phyloP scores from a whole-genome alignment of 495 filamentous ascomycete species.

The Rhizodiscina lignyota region DNA sequence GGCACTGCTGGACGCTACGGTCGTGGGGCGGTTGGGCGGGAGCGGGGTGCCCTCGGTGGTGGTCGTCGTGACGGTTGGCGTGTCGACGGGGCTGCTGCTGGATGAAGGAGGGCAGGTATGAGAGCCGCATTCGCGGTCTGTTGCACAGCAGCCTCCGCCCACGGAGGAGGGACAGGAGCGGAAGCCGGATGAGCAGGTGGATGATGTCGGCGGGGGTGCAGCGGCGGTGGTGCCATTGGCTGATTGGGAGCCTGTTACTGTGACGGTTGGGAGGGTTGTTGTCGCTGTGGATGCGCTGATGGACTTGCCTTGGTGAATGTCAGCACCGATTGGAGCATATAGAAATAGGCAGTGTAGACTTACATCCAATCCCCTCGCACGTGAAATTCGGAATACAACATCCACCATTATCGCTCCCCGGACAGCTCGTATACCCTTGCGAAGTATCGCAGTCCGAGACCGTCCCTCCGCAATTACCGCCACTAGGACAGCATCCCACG shows the following conservation, averaged over 20 bases:
- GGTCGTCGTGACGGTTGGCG: constrained; percentile 30
- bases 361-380: constrained; percentile 70
- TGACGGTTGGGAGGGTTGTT: constrained; percentile 7
- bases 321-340: no score
- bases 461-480: constrained; percentile 46
- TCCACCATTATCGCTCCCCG: constrained; percentile 54
- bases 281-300: constrained; percentile 27
- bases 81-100: constrained; percentile 27
- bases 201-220: constrained; percentile 1
- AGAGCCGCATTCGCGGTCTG: constrained; percentile 16
- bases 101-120: constrained; percentile 7
- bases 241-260: constrained; percentile 12
- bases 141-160: constrained; percentile 25
- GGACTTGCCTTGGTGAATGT: no score
- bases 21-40: no score
- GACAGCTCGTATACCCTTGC: constrained; percentile 48
- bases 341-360: no score
- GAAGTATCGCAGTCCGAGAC: constrained; percentile 41
- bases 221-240: constrained; percentile 11
- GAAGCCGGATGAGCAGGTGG: constrained; percentile 39
- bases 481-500: constrained; percentile 74
- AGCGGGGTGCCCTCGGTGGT: no score
- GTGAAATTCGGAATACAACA: constrained; percentile 73
- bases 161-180: constrained; percentile 26
- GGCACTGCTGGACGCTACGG: no score